Percentiles rank a stretch among this genome's conserved stretches.
Conservation (phyloP, 164 flowering plant genomes). For the Vitis rupestris region DNA sequence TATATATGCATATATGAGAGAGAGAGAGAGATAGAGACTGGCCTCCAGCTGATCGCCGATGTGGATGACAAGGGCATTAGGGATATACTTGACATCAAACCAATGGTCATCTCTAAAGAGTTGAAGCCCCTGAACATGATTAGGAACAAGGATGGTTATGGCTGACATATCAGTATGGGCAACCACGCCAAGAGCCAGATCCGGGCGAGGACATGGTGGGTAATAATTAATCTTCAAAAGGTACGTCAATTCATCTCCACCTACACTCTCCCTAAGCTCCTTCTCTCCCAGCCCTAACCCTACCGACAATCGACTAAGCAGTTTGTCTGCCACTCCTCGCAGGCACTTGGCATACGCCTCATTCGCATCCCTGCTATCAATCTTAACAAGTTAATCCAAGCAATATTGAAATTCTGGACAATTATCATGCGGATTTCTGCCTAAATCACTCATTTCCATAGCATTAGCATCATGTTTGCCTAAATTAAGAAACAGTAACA, state of each 20-base stretch:
- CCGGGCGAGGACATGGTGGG: conserved; percentile 53
- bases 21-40: too few species aligned
- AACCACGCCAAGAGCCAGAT: conserved; percentile 41
- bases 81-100: too few species aligned
- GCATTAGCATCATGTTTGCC: too few species aligned
- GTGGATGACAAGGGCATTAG: too few species aligned
- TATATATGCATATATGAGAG: too few species aligned
- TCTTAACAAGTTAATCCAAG: too few species aligned
- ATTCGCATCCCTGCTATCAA: conserved; percentile 43
- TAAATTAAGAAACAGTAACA: too few species aligned
- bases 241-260: conserved; percentile 36
- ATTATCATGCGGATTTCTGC: too few species aligned
- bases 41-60: too few species aligned
- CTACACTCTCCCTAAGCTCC: conserved; percentile 27
- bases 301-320: conserved; percentile 34
- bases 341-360: conserved; percentile 49
- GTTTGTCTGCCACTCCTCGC: conserved; percentile 40
- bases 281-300: conserved; percentile 41
- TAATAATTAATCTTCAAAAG: conserved; percentile 38
- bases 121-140: conserved; percentile 47
- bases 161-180: conserved; percentile 41
- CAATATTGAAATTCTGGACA: too few species aligned
- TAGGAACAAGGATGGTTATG: conserved; percentile 38
- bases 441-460: too few species aligned
- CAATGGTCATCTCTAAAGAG: conserved; percentile 25